Conservation (phyloP, 345 rosid species). For the Camelina hispida region DNA sequence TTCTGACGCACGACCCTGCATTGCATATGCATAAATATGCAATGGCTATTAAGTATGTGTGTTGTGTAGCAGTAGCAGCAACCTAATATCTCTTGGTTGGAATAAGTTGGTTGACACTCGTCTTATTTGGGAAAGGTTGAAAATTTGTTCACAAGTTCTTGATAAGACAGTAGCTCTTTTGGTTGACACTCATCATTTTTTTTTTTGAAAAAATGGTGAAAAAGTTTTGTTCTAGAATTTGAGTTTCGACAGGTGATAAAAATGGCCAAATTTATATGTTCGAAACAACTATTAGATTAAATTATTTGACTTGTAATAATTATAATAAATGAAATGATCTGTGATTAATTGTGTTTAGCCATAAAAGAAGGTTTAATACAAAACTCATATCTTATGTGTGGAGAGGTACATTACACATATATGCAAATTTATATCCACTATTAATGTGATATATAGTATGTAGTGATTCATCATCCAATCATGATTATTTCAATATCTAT, state of each 20-base stretch:
- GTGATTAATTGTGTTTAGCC: neutral
- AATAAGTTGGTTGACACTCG: constrained; percentile 41
- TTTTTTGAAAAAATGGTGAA: constrained; percentile 1
- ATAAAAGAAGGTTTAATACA: neutral
- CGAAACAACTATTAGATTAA: neutral
- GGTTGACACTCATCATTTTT: constrained; percentile 13
- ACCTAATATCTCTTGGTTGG: constrained; percentile 36
- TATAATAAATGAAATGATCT: neutral
- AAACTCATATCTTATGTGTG: neutral
- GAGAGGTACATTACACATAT: constrained; percentile 12
- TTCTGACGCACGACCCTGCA: constrained; percentile 33
- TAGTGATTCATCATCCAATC: constrained; percentile 6
- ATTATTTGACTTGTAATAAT: neutral
- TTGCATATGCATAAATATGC: neutral
- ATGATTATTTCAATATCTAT: constrained; percentile 17
- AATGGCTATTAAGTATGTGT: constrained; percentile 12
- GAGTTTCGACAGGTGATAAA: constrained; percentile 14
- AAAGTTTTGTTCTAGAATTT: neutral
- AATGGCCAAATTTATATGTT: constrained; percentile 3
- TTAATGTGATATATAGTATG: constrained; percentile 24
- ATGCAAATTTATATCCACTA: constrained; percentile 14
- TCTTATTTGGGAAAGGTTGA: constrained; percentile 39
- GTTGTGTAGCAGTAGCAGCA: neutral
- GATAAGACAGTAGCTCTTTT: constrained; percentile 34
- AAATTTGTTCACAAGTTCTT: constrained; percentile 26